Percentiles rank a stretch among this genome's conserved stretches.
phyloP scores from a whole-genome alignment of 148 eudicot genomes.

The Polygonum aviculare region DNA sequence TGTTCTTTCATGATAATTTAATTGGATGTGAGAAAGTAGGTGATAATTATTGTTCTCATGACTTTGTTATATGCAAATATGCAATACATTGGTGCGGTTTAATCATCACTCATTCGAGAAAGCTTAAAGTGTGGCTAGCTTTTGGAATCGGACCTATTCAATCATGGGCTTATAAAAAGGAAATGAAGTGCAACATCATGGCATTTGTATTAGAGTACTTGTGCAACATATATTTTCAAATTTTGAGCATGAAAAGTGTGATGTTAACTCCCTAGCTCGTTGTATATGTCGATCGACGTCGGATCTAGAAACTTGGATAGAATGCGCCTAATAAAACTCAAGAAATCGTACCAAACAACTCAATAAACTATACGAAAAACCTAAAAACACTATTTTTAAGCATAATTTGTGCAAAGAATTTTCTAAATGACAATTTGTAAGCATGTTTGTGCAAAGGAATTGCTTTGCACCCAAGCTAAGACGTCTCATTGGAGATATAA shows the following conservation, averaged over 20 bases:
- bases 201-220: too few species aligned
- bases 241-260: neutral
- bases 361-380: too few species aligned
- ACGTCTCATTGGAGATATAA: neutral
- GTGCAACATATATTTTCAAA: neutral
- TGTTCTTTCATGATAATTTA: neutral
- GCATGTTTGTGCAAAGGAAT: neutral
- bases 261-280: conserved; percentile 37
- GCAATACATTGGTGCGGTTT: neutral
- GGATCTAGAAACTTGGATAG: too few species aligned
- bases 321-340: neutral
- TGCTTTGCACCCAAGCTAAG: neutral
- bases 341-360: neutral
- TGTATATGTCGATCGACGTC: conserved; percentile 8
- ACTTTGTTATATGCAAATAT: too few species aligned
- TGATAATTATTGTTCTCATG: neutral
- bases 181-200: neutral
- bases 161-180: neutral
- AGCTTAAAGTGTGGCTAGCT: too few species aligned
- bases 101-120: neutral
- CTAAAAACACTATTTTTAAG: too few species aligned
- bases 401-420: neutral
- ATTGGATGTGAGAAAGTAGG: neutral
- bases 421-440: neutral
- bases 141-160: neutral